Evolutionary conservation across 208 protist species (phyloP), one percentile per base, ranked within the genome.

Genomic region (Acanthamoeba triangularis): DNA sequence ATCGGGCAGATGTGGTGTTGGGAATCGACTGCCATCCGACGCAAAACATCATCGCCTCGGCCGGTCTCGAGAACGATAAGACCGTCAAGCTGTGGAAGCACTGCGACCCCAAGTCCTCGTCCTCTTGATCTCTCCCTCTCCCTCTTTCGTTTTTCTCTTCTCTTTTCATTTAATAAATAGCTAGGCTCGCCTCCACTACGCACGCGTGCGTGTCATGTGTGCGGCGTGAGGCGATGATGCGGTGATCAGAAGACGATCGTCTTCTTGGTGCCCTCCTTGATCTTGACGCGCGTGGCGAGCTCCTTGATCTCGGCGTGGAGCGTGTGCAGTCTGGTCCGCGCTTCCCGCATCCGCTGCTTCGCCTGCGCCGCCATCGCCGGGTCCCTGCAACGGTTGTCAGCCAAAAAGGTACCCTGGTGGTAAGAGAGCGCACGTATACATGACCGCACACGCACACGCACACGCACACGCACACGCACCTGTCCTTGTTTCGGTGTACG

Each of bases 41-140:
- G 3, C 33, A 97, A 49, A 97, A 97, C 74, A 97, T 98, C 4
- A 98, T 98, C 56, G 98, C 97, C 13, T 98, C 97, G 41, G 96
- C 95, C 44, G 67, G 97, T 20, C 63, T 98, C 10, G 96, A 96
- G 28, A 92, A 93, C 1, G 97, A 98, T 88, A 93, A 93, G 44
- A 93, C 88, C 18, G 88, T 93, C 44, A 93, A 93, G 88, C 59
- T 93, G 44, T 93, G 88, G 88, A 93, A 93, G 49, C 88, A 93
- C 80, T 88, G 49, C 20, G 80, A 88, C 30, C 80, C 80, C 18
- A 88, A 88, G 52, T 67, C 61, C 61, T 67, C 61, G 25, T 67
- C 61, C 28, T 67, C 61, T 30, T 67, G 61, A 67, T 10, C 61
- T 25, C 28, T 4, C 4, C 61, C 61, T 33, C 61, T 20, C 61